Evolutionary conservation across 352 stramenopile genomes (phyloP).

Genomic region (Globisporangium heterothallicum): DNA sequence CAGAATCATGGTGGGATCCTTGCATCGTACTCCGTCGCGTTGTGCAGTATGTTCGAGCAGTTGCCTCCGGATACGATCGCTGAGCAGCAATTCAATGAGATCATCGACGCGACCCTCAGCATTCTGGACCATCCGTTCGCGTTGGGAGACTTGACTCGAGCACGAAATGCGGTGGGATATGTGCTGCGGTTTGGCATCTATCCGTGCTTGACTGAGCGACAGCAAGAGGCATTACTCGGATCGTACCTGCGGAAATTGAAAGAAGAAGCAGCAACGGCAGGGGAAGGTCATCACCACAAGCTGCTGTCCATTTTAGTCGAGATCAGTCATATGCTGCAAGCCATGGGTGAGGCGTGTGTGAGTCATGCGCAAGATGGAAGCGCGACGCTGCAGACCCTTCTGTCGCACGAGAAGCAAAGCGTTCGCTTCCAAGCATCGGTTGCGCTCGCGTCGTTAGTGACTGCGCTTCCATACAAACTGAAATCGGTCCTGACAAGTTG

Average conservation of each 20-base stretch:
- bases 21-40: conserved; percentile 59
- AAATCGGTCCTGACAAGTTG: conserved; percentile 41
- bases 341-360: conserved; percentile 55
- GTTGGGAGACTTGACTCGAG: conserved; percentile 66
- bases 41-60: conserved; percentile 74
- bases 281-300: conserved; percentile 60
- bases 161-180: conserved; percentile 73
- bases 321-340: conserved; percentile 61
- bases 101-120: conserved; percentile 53
- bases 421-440: conserved; percentile 66
- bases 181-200: conserved; percentile 66
- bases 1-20: conserved; percentile 66
- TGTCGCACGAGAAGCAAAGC: conserved; percentile 70
- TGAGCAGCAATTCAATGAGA: conserved; percentile 58
- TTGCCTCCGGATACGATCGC: conserved; percentile 55
- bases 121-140: conserved; percentile 74
- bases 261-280: conserved; percentile 24
- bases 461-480: conserved; percentile 57
- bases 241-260: conserved; percentile 51
- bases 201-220: conserved; percentile 53
- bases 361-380: conserved; percentile 37
- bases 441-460: conserved; percentile 55
- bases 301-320: conserved; percentile 53
- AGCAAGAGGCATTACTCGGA: conserved; percentile 59
- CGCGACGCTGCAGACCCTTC: conserved; percentile 30